Evolutionary conservation across 108 stramenopile genomes (phyloP).

Genomic region (Cyclotella cryptica): DNA sequence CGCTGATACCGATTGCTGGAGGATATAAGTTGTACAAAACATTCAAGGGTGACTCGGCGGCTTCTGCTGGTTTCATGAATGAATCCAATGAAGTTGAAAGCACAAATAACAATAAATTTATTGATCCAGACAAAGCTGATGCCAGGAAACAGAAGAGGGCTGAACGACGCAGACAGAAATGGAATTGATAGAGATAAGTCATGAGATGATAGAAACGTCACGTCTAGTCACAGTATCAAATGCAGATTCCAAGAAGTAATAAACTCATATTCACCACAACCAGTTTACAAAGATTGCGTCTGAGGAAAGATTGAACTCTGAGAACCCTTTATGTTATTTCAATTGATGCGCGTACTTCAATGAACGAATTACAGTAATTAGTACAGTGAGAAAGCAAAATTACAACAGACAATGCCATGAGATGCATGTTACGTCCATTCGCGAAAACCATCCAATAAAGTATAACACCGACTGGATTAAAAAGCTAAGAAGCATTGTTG

Average conservation of each 20-base stretch:
- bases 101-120: background rate
- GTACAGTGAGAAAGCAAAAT: no score
- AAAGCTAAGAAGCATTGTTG: no score
- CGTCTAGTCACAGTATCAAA: background rate
- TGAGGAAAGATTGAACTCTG: no score
- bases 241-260: background rate
- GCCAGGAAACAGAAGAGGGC: slow-evolving; percentile 60
- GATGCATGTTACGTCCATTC: no score
- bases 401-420: no score
- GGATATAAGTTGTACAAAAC: slow-evolving; percentile 50
- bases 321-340: no score
- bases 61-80: slow-evolving; percentile 12
- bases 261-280: background rate
- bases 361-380: no score
- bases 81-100: slow-evolving; percentile 15
- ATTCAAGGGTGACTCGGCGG: slow-evolving; percentile 9
- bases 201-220: background rate
- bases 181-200: slow-evolving; percentile 17
- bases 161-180: slow-evolving; percentile 59
- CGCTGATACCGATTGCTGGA: slow-evolving; percentile 35
- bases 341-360: no score
- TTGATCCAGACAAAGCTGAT: slow-evolving; percentile 24
- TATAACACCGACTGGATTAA: no score
- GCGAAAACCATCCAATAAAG: no score
- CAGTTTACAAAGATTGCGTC: no score